Base-by-base conservation (phyloP, 208 protist species). In the Leishmania tropica region DNA sequence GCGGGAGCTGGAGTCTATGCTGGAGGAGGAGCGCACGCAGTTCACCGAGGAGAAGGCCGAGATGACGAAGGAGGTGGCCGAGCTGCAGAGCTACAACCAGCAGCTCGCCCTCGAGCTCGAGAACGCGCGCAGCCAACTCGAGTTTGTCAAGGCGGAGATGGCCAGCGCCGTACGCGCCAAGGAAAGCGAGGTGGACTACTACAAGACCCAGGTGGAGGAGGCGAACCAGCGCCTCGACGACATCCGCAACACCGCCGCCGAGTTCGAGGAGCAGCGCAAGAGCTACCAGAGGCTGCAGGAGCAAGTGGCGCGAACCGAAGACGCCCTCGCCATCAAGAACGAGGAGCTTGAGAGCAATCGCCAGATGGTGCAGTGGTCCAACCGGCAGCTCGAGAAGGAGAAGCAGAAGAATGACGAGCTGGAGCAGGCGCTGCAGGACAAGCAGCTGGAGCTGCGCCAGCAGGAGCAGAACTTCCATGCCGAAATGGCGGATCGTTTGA, bases 311-410 rank as follows among this genome's bases (percentile, higher is more conserved):
- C 95, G 92, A 67, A 90, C 92, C 17, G 93, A 97, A 83, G 83
- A 87, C 35, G 78, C 91, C 10, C 86, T 97, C 74, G 86, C 88
- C 73, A 89, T 94, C 83, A 96, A 96, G 83, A 87, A 86, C 54
- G 93, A 91, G 54, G 90, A 87, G 51, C 79, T 97, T 28, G 95
- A 98, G 83, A 94, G 86, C 71, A 96, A 93, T 83, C 87, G 94
- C n/a, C 90, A 96, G 81, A 96, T 96, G 89, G 80, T 96, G 48
- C 96, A 96, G 89, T 96, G 92, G 92, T 93, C 94, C 65, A 97
- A 96, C 74, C 87, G 86, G 51, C 88, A 96, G 80, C 87, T 96
- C 42, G 92, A 94, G 80, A 83, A 91, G 51, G 95, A 98, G 85
- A 98, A 98, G 88, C 86, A 95, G 83, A 95, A 95, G 80, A 87